phyloP scores from a whole-genome alignment of 2,329 filamentous ascomycete genomes.

The Cadophora gregata region DNA sequence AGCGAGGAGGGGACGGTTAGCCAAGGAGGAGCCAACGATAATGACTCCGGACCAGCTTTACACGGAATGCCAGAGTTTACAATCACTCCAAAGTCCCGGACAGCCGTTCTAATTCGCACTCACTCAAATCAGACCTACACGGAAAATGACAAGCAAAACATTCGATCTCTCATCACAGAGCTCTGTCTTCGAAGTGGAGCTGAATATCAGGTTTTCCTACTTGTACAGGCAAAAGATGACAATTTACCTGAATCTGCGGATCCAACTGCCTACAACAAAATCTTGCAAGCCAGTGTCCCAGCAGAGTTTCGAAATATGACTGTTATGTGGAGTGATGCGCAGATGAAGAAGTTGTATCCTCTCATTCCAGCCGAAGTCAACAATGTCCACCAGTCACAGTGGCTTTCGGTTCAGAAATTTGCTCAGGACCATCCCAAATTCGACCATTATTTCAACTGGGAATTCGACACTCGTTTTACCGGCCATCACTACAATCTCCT shows the following conservation, averaged over 20 bases:
- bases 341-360: slow-evolving; percentile 80
- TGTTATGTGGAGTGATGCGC: slow-evolving; percentile 74
- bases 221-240: slow-evolving; percentile 77
- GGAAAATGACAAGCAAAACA: slow-evolving; percentile 77
- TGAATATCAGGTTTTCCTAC: slow-evolving; percentile 79
- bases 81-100: slow-evolving; percentile 52
- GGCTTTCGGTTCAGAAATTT: slow-evolving; percentile 76
- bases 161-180: slow-evolving; percentile 81
- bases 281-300: slow-evolving; percentile 68
- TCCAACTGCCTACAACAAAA: slow-evolving; percentile 61
- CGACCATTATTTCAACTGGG: slow-evolving; percentile 65
- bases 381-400: slow-evolving; percentile 43
- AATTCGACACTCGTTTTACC: slow-evolving; percentile 80
- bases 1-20: background rate
- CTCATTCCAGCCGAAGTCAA: slow-evolving; percentile 62
- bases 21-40: background rate
- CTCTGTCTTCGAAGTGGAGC: slow-evolving; percentile 77
- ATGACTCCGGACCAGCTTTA: slow-evolving; percentile 14
- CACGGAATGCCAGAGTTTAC: slow-evolving; percentile 19
- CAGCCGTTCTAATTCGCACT: slow-evolving; percentile 76
- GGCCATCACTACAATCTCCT: slow-evolving; percentile 85
- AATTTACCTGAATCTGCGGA: slow-evolving; percentile 64
- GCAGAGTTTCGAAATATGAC: slow-evolving; percentile 73
- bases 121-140: slow-evolving; percentile 79
- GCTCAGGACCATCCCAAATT: slow-evolving; percentile 70